Percentiles rank a stretch among this genome's conserved stretches.
phyloP scores from a whole-genome alignment of 352 stramenopile genomes.

The Globisporangium nagaii region DNA sequence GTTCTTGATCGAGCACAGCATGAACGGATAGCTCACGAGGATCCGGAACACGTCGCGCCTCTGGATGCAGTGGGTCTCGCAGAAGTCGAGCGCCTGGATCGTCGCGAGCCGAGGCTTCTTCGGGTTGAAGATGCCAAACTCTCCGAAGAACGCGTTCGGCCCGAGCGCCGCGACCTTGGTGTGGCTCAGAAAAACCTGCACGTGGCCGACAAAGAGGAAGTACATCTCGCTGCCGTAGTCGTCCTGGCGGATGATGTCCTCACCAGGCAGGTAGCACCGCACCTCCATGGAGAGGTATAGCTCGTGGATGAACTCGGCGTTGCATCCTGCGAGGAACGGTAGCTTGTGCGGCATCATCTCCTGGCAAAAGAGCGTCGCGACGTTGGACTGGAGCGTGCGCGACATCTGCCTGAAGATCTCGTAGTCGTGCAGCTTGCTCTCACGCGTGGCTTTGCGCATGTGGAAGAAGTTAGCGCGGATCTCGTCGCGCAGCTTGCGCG shows the following conservation, averaged over 20 bases:
- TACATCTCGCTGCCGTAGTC: conserved; percentile 81
- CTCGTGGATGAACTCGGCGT: conserved; percentile 75
- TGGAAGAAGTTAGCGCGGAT: conserved; percentile 79
- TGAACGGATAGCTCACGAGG: conserved; percentile 47
- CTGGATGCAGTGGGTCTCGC: conserved; percentile 65
- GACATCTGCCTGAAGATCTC: conserved; percentile 70
- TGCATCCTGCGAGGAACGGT: conserved; percentile 66
- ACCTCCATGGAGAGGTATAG: conserved; percentile 73
- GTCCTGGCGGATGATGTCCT: conserved; percentile 76
- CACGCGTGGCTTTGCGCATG: conserved; percentile 61
- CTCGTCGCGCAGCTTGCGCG: conserved; percentile 65
- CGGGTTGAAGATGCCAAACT: conserved; percentile 78
- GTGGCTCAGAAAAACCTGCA: conserved; percentile 63
- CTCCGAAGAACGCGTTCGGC: conserved; percentile 70
- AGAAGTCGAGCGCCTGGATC: conserved; percentile 76
- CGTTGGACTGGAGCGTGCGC: conserved; percentile 58
- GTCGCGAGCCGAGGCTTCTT: conserved; percentile 59
- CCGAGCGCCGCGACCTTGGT: conserved; percentile 58
- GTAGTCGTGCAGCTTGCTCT: conserved; percentile 61
- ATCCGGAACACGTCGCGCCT: conserved; percentile 40
- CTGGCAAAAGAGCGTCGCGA: conserved; percentile 66
- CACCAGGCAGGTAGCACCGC: conserved; percentile 62
- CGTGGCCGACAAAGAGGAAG: conserved; percentile 74
- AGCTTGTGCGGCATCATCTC: conserved; percentile 68
- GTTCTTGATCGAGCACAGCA: conserved; percentile 53